Base-by-base conservation (phyloP, 2,329 filamentous ascomycete genomes). In the Dothideomycetes sp. region DNA sequence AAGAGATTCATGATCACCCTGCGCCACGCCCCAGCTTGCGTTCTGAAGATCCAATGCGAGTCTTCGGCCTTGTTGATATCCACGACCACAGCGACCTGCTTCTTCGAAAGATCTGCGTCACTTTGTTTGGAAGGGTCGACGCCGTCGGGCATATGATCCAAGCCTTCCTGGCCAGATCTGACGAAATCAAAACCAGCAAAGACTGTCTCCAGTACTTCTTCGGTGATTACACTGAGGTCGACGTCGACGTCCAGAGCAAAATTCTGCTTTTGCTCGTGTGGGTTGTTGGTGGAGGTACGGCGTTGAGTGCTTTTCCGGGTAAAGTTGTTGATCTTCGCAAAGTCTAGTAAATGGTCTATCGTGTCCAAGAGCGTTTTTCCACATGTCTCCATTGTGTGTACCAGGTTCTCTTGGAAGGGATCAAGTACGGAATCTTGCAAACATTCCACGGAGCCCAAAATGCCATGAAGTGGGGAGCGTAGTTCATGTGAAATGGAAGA, bases 401-500 rank as follows among this genome's bases (percentile, higher is more conserved):
- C 57, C 29, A 71, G 60, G 19, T 59, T 65, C 42, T 55, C 52
- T 33, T 71, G 60, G 33, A 63, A 59, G 1, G 58, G 51, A 33
- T 62, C 61, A 11, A 57, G 57, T 11, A 52, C 51, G 1, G 66
- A 70, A 4, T 67, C 65, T 4, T 60, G 54, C 3, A 73, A 48
- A 6, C 72, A 61, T 45, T 73, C 69, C 1, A 64, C 56, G 13
- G 63, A 67, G 1, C 67, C 69, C 8, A 68, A 56, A 25, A 65
- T 43, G 17, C 64, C 67, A 35, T 64, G 70, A 24, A 63, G 53
- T 18, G 60, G 70, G 25, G 53, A 65, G 3, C 67, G 58, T 4
- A 73, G 54, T 45, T 73, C 70, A 47, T 73, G 70, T 23, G 62
- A 67, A 7, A 72, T 64, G 0, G 64, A 68, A 1, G 64, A 63